Evolutionary conservation across 495 filamentous ascomycete species (phyloP).

Genomic region (Xylaria flabelliformis): DNA sequence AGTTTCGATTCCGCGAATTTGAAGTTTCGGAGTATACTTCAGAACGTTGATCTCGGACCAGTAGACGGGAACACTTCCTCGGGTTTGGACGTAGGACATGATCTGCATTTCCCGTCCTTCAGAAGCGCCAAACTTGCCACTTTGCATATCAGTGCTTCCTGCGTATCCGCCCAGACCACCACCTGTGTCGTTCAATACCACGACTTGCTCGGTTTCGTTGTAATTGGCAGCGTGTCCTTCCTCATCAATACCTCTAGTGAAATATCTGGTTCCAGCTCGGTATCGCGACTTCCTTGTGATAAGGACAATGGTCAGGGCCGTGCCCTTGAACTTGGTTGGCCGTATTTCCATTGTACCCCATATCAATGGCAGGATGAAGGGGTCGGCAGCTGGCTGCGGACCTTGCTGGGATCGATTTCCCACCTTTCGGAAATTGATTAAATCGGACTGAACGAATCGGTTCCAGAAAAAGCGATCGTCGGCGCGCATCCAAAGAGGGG

Average conservation of each 20-base stretch:
- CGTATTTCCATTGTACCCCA: slow-evolving; percentile 92
- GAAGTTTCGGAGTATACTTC: slow-evolving; percentile 85
- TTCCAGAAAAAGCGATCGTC: slow-evolving; percentile 99
- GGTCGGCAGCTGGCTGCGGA: slow-evolving; percentile 79
- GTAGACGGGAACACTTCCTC: slow-evolving; percentile 91
- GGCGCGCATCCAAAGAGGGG: slow-evolving; percentile 87
- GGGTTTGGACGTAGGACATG: slow-evolving; percentile 91
- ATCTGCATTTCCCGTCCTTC: slow-evolving; percentile 80
- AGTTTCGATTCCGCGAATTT: slow-evolving; percentile 84
- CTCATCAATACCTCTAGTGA: slow-evolving; percentile 91
- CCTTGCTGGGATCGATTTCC: slow-evolving; percentile 62
- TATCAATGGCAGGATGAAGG: slow-evolving; percentile 93
- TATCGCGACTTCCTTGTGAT: slow-evolving; percentile 88
- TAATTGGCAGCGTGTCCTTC: slow-evolving; percentile 94
- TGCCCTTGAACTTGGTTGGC: slow-evolving; percentile 79
- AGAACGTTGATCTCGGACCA: slow-evolving; percentile 95
- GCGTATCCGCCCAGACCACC: slow-evolving; percentile 79
- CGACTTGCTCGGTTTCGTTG: slow-evolving; percentile 94
- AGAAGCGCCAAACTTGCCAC: slow-evolving; percentile 64
- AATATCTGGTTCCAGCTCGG: slow-evolving; percentile 89
- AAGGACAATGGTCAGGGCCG: slow-evolving; percentile 80
- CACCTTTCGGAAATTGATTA: slow-evolving; percentile 79
- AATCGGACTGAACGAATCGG: slow-evolving; percentile 83
- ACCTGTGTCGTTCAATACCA: slow-evolving; percentile 82
- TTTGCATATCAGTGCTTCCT: slow-evolving; percentile 74